Conservation (phyloP, 768 basidiomycete species). For the Calocera viscosa region DNA sequence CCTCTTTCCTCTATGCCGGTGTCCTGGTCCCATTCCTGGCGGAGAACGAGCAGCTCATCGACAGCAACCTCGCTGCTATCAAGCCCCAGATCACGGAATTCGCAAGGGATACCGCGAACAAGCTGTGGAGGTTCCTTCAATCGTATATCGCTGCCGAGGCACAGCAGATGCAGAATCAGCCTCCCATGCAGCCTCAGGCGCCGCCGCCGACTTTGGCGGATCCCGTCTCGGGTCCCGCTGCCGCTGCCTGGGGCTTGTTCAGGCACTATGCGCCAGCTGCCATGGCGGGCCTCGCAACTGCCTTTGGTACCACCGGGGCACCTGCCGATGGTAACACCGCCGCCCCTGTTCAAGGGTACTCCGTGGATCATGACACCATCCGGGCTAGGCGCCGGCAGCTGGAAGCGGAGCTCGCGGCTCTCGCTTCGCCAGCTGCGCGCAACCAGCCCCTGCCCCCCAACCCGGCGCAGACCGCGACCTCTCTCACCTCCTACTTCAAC, state of each 20-base stretch:
- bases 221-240: slow-evolving; percentile 50
- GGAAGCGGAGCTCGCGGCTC: slow-evolving; percentile 48
- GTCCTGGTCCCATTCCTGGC: slow-evolving; percentile 76
- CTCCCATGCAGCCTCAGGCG: not conserved
- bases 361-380: slow-evolving; percentile 24
- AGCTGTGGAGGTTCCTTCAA: slow-evolving; percentile 39
- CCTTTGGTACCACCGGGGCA: slow-evolving; percentile 22
- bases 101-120: slow-evolving; percentile 49
- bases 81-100: slow-evolving; percentile 48
- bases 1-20: slow-evolving; percentile 67
- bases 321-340: not conserved
- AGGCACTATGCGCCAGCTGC: slow-evolving; percentile 63
- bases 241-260: slow-evolving; percentile 59
- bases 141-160: slow-evolving; percentile 12
- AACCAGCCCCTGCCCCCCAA: not conserved
- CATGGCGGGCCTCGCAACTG: slow-evolving; percentile 50
- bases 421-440: slow-evolving; percentile 17
- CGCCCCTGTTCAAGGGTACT: not conserved
- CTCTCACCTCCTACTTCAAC: not conserved
- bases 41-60: slow-evolving; percentile 73
- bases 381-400: slow-evolving; percentile 40
- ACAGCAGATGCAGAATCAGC: not conserved
- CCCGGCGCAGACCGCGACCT: not conserved
- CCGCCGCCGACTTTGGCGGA: slow-evolving; percentile 39
- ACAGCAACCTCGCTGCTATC: slow-evolving; percentile 57